These are phyloP conservation scores for Cladosporium sp. DNA, from an alignment of 2,329 filamentous ascomycete species.

Conservation along the genomic window DNA sequence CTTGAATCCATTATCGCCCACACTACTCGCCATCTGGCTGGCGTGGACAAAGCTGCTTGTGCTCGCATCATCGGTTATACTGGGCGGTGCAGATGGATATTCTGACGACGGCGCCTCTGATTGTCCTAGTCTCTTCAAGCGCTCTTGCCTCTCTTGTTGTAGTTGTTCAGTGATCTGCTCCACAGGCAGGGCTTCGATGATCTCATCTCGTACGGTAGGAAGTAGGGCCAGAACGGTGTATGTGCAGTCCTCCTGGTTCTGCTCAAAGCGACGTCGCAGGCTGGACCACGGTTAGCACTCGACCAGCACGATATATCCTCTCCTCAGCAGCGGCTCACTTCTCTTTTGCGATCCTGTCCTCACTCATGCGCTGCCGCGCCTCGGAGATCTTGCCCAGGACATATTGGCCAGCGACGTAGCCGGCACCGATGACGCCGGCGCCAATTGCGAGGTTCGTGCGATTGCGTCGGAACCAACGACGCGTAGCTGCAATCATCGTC, in stretches of 20 bases:
- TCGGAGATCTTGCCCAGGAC: constrained; percentile 87
- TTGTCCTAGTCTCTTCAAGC: constrained; percentile 44
- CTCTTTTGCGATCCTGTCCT: constrained; percentile 92
- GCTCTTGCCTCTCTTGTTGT: constrained; percentile 84
- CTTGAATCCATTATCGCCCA: constrained; percentile 49
- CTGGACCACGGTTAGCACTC: constrained; percentile 49
- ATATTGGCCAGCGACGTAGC: constrained; percentile 92
- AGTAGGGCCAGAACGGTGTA: constrained; percentile 96
- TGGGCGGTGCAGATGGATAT: constrained; percentile 59
- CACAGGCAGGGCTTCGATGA: constrained; percentile 83
- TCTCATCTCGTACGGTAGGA: constrained; percentile 85
- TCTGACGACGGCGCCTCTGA: constrained; percentile 61
- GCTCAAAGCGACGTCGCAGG: constrained; percentile 91
- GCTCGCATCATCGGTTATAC: constrained; percentile 77
- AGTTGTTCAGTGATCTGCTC: constrained; percentile 91
- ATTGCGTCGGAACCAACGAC: constrained; percentile 91
- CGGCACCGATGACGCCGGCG: constrained; percentile 80
- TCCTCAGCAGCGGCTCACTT: constrained; percentile 62
- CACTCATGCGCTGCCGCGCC: constrained; percentile 93
- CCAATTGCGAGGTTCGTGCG: constrained; percentile 86
- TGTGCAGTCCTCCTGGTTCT: constrained; percentile 98
- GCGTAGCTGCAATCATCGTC: constrained; percentile 68
- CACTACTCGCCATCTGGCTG: constrained; percentile 66
- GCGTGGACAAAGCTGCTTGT: constrained; percentile 83
- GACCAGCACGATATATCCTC: not conserved